Evolutionary conservation across 164 flowering plant genomes (phyloP).

Genomic region (Vitis amurensis): DNA sequence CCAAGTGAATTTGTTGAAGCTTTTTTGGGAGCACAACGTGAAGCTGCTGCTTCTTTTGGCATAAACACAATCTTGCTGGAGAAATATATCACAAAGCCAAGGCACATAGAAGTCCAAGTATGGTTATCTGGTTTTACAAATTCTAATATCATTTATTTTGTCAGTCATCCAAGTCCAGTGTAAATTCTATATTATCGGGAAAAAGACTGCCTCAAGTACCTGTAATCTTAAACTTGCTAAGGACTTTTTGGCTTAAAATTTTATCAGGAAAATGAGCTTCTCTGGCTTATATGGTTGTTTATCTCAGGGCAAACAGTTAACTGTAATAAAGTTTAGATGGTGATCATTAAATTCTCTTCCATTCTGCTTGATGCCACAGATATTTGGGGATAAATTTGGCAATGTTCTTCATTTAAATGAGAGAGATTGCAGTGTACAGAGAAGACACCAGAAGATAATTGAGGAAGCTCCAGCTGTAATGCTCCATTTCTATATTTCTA

Average conservation of each 20-base stretch:
- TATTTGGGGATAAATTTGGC: slow-evolving; percentile 95
- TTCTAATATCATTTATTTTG: background rate
- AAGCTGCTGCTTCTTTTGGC: slow-evolving; percentile 98
- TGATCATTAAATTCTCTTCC: background rate
- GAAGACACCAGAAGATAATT: slow-evolving; percentile 98
- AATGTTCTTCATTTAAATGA: slow-evolving; percentile 79
- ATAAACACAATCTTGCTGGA: slow-evolving; percentile 79
- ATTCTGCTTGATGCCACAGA: slow-evolving; percentile 31
- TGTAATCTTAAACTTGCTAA: background rate
- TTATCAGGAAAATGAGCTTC: background rate
- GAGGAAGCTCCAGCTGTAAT: slow-evolving; percentile 99
- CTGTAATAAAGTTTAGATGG: too few species aligned
- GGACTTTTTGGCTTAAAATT: background rate
- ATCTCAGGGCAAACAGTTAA: too few species aligned
- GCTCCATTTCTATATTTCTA: slow-evolving; percentile 16
- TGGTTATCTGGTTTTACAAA: background rate
- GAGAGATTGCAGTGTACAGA: slow-evolving; percentile 98
- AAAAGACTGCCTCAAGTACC: background rate
- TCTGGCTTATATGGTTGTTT: background rate
- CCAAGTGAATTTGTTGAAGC: slow-evolving; percentile 80
- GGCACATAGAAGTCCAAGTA: slow-evolving; percentile 99
- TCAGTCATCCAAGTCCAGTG: too few species aligned
- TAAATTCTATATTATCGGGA: too few species aligned
- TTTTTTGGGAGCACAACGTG: slow-evolving; percentile 92
- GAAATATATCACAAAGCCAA: slow-evolving; percentile 90